phyloP scores from a whole-genome alignment of 257 asterid genomes.

The Hygrophila difformis region DNA sequence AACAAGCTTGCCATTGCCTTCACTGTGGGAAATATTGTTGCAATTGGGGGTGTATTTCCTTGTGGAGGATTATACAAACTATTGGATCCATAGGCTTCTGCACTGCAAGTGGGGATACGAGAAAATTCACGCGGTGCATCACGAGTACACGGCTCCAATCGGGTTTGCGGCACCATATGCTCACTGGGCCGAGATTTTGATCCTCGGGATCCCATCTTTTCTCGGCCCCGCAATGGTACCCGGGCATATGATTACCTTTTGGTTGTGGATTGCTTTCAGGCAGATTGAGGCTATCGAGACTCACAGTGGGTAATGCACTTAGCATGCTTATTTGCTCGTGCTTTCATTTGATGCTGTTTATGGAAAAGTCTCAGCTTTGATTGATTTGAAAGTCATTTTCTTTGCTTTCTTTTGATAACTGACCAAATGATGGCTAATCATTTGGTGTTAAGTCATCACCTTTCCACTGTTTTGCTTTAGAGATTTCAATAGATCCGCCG shows the following conservation, averaged over 20 bases:
- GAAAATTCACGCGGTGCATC: constrained; percentile 95
- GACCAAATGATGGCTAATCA: constrained; percentile 60
- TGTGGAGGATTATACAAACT: constrained; percentile 85
- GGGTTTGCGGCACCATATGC: constrained; percentile 99
- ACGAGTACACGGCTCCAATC: constrained; percentile 94
- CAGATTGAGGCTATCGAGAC: constrained; percentile 99
- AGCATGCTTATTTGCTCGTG: constrained; percentile 46
- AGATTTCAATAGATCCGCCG: constrained; percentile 27
- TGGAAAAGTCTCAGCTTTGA: constrained; percentile 20
- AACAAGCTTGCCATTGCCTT: constrained; percentile 86
- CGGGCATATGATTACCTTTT: constrained; percentile 87
- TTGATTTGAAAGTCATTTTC: constrained; percentile 31
- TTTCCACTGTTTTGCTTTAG: constrained; percentile 43
- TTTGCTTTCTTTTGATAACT: constrained; percentile 17
- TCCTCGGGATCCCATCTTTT: constrained; percentile 94
- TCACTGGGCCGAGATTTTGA: constrained; percentile 95
- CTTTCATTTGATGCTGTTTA: constrained; percentile 30
- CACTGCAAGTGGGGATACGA: constrained; percentile 97
- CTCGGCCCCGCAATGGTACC: constrained; percentile 93
- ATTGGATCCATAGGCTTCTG: constrained; percentile 88
- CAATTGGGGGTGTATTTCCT: constrained; percentile 74
- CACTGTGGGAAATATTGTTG: constrained; percentile 56
- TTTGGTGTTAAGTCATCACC: constrained; percentile 24
- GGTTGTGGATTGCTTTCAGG: constrained; percentile 94
- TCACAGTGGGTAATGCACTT: constrained; percentile 94